Base-by-base conservation (phyloP, 768 basidiomycete genomes). In the Leccinum broughii region DNA sequence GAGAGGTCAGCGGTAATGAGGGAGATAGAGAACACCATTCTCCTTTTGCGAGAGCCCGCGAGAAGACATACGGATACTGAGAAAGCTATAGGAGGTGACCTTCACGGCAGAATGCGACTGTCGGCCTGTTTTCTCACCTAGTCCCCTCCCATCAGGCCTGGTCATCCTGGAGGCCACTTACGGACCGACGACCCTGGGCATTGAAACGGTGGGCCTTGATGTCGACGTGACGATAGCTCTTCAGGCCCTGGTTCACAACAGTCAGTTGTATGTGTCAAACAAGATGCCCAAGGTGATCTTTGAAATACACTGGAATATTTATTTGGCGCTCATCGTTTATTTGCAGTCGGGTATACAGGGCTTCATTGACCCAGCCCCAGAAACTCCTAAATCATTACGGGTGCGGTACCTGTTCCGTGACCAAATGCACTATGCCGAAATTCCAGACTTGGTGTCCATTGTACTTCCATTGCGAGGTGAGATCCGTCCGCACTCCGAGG, bases 321-420 rank as follows among this genome's bases (percentile, higher is more conserved):
- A 35, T 49, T 28, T 57, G 39, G 26, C 17, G 35, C 59, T 64
- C 34, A 63, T 48, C 7, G 58, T 24, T 56, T 58, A 60, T 37
- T 56, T 39, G 34, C 64, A 90, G 90, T 78, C 85, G 60, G 83
- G 85, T 28, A 78, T 96, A 44, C 87, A 92, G 68, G 93, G 93
- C n/a, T 94, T 97, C 77, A 87, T 84, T 69, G 93, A 96, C 76
- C 90, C 91, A 58, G 86, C 87, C 17, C 87, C 90, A 14, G 85
- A 85, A n/a, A 79, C 82, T 57, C 75, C 81, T 52, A 95, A 95
- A 77, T 77, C 77, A 6, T 76, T 95, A 55, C 80, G 85, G 32
- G 78, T 95, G 41, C 84, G 85, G 50, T 95, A 95, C 75, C 75
- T 82, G 51, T 97, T 95, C 80, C 81, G 83, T 67, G 86, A 85